phyloP scores from a whole-genome alignment of 23 red algal species.

The Pyropia haitanensis region DNA sequence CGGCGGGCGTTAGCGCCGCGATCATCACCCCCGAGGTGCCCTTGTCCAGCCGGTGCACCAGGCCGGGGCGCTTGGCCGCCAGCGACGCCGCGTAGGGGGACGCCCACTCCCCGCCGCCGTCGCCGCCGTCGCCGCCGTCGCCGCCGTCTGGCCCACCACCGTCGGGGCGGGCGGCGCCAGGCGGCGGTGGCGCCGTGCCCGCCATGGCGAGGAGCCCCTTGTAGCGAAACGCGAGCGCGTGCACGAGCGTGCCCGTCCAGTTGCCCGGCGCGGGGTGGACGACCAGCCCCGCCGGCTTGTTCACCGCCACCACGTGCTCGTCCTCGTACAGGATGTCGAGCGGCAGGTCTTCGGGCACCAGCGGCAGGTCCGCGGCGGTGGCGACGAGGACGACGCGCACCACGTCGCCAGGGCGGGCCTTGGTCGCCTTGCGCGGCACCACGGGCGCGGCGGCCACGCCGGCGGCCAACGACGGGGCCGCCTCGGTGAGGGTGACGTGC shows the following conservation, averaged over 20 bases:
- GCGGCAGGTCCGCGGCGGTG: slow-evolving; percentile 9
- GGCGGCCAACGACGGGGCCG: too few species aligned
- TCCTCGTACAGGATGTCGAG: slow-evolving; percentile 68
- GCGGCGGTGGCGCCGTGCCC: neutral
- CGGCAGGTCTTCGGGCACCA: slow-evolving; percentile 22
- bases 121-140: neutral
- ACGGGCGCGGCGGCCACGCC: neutral
- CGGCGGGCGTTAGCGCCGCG: slow-evolving; percentile 24
- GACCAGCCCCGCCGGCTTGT: slow-evolving; percentile 78
- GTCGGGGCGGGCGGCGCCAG: neutral
- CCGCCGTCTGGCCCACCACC: neutral
- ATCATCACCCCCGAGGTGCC: slow-evolving; percentile 85
- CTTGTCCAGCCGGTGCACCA: slow-evolving; percentile 93
- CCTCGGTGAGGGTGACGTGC: slow-evolving; percentile 34
- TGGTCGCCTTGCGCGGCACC: slow-evolving; percentile 26
- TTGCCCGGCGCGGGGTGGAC: slow-evolving; percentile 76
- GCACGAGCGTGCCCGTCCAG: slow-evolving; percentile 84
- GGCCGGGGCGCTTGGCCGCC: slow-evolving; percentile 40
- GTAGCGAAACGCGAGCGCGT: slow-evolving; percentile 72
- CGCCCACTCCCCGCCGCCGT: neutral
- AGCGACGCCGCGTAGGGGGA: neutral
- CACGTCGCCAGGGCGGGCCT: slow-evolving; percentile 5
- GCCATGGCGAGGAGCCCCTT: neutral
- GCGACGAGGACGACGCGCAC: slow-evolving; percentile 28
- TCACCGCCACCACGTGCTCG: slow-evolving; percentile 29